Base-by-base conservation (phyloP, 1,284 basidiomycete genomes). In the Apiotrichum gracile region DNA sequence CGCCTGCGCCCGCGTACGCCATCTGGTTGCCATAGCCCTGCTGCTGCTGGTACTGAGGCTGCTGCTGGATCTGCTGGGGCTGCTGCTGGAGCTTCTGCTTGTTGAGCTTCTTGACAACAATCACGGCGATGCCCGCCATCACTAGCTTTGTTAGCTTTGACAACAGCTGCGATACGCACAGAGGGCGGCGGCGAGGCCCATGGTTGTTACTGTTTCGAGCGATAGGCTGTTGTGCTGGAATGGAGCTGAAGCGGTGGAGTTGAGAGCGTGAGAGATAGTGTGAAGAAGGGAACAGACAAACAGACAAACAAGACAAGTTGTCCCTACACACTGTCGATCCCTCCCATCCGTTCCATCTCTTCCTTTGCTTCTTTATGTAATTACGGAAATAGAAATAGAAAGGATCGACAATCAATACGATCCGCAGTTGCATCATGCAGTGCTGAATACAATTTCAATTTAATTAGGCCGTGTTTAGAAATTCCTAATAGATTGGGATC, bases 101-200 rank as follows among this genome's bases (percentile, higher is more conserved):
- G 19, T 49, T 53, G 26, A 47, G 38, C 37, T 51, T 51, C 37
- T 49, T 48, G 27, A 53, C 37, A n/a, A 53, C 52, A 37, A 53
- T 49, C 22, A 40, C 25, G 33, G 52, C 52, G 21, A 53, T 26
- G 27, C 52, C 52, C 22, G 52, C 52, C 22, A 49, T 26, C 13
- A 53, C 52, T 53, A 47, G 17, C 14, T 10, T 25, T 24, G 16
- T 41, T 37, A 31, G 10, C 5, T 4, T n/a, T 4, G 17, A 19
- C 10, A 7, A 19, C n/a, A 21, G 17, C 4, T 7, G n/a, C 19
- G 27, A 34, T 21, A 45, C 43, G 29, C 12, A 45, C 43, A 19
- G 29, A 45, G 43, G 5, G 43, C 43, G 19, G 19, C 19, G 12
- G 43, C 43, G 29, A 45, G 43, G 12, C 43, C 43, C 43, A 45